phyloP scores from a whole-genome alignment of 352 stramenopile species.

The Phytophthora crassamura region DNA sequence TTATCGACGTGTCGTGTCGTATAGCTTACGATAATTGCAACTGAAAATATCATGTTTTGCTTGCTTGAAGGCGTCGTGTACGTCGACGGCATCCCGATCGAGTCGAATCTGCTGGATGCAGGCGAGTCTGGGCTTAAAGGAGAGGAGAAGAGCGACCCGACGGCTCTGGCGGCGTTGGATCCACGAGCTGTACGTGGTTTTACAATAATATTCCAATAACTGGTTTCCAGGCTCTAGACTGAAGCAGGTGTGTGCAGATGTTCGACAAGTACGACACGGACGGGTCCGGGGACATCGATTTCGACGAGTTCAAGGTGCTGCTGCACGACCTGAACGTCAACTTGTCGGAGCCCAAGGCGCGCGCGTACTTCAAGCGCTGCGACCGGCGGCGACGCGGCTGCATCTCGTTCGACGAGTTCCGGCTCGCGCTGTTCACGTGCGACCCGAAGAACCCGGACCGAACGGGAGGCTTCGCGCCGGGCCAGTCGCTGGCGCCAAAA shows the following conservation, averaged over 20 bases:
- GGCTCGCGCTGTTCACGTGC: slow-evolving; percentile 78
- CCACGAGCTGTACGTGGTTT: slow-evolving; percentile 47
- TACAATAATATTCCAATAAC: background rate
- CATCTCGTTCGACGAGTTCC: slow-evolving; percentile 87
- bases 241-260: slow-evolving; percentile 42
- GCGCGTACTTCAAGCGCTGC: slow-evolving; percentile 83
- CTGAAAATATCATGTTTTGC: slow-evolving; percentile 11
- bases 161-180: slow-evolving; percentile 53
- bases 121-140: slow-evolving; percentile 50
- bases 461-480: slow-evolving; percentile 71
- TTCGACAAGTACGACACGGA: slow-evolving; percentile 88
- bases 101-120: slow-evolving; percentile 61
- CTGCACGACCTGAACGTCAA: slow-evolving; percentile 64
- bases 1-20: background rate
- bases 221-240: background rate
- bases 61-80: slow-evolving; percentile 61
- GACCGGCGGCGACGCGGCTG: slow-evolving; percentile 62
- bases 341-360: slow-evolving; percentile 71
- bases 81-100: slow-evolving; percentile 78
- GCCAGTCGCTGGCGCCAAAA: slow-evolving; percentile 74
- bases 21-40: slow-evolving; percentile 1
- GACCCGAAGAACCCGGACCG: slow-evolving; percentile 81
- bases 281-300: slow-evolving; percentile 76
- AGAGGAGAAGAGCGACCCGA: slow-evolving; percentile 49
- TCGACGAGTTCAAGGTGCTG: slow-evolving; percentile 81